Evolutionary conservation across 2,329 filamentous ascomycete species (phyloP).

Genomic region (Aspergillus ruber): DNA sequence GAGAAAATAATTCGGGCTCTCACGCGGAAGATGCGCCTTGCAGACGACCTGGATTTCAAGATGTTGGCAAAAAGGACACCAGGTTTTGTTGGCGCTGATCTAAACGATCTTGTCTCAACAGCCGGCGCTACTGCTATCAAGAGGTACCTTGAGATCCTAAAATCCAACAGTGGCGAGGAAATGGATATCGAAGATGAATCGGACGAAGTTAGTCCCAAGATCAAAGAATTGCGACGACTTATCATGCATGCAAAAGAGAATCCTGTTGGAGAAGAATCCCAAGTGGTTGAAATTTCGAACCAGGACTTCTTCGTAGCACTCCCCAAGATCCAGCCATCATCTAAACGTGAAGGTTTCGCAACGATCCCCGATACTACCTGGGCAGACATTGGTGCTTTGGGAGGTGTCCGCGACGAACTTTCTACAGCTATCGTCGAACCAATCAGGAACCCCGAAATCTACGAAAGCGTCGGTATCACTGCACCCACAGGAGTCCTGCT

Average conservation of each 20-base stretch:
- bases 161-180: conserved; percentile 37
- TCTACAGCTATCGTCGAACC: conserved; percentile 81
- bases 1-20: conserved; percentile 71
- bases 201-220: conserved; percentile 28
- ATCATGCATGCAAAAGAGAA: conserved; percentile 50
- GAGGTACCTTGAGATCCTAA: conserved; percentile 50
- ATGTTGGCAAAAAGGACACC: conserved; percentile 76
- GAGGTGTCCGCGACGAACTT: conserved; percentile 72
- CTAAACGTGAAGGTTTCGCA: conserved; percentile 88
- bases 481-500: conserved; percentile 82
- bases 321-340: conserved; percentile 68
- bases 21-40: conserved; percentile 58
- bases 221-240: conserved; percentile 45
- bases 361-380: conserved; percentile 91
- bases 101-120: conserved; percentile 64
- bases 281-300: conserved; percentile 55
- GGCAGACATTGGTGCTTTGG: conserved; percentile 81
- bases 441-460: conserved; percentile 74
- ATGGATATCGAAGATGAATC: conserved; percentile 49
- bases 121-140: conserved; percentile 61
- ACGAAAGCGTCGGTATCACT: conserved; percentile 68
- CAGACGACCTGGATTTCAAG: conserved; percentile 65
- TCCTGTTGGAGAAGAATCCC: conserved; percentile 47
- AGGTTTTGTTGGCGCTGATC: conserved; percentile 86
- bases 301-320: conserved; percentile 68